A percentile compares a stretch with the other conserved stretches of the same genome.
These are phyloP conservation scores for Aspergillus fumigatiaffinis DNA, from an alignment of 2,329 filamentous ascomycete species.

Conservation along the genomic window DNA sequence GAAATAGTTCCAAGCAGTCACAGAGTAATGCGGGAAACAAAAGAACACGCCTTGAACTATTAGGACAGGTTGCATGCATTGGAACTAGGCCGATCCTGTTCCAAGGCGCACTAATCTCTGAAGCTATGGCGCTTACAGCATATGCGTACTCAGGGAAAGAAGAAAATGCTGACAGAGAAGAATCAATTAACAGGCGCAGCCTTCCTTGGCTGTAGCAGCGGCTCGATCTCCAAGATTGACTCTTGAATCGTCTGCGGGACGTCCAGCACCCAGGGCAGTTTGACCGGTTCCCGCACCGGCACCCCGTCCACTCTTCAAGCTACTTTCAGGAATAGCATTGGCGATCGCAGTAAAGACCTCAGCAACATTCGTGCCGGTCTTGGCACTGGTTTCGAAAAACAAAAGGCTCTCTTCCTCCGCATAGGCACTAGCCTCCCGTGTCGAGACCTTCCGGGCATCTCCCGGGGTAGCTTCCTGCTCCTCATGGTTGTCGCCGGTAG, in stretches of 20 bases:
- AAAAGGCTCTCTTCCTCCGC: conserved; percentile 90
- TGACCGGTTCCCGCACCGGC: conserved; percentile 59
- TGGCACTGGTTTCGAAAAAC: conserved; percentile 98
- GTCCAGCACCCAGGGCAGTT: conserved; percentile 52
- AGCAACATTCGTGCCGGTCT: conserved; percentile 89
- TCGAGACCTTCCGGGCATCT: conserved; percentile 82
- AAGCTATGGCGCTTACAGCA: background rate
- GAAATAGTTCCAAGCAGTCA: background rate
- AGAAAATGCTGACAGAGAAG: conserved; percentile 4
- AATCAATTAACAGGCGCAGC: conserved; percentile 71
- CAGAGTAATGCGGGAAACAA: background rate
- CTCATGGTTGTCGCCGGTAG: conserved; percentile 47
- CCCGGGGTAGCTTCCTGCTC: conserved; percentile 60
- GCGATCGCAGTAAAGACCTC: conserved; percentile 98
- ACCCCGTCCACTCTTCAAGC: conserved; percentile 82
- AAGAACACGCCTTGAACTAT: background rate
- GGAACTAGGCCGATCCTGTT: background rate
- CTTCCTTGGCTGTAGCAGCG: conserved; percentile 76
- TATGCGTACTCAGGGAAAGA: background rate
- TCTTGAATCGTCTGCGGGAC: conserved; percentile 53
- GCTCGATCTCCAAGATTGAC: conserved; percentile 76
- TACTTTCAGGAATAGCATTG: conserved; percentile 96
- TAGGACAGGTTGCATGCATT: background rate
- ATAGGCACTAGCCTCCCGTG: conserved; percentile 86
- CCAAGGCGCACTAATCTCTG: no score